Base-by-base conservation (phyloP, 169 alveolate species). In the Plasmodium fragile region DNA sequence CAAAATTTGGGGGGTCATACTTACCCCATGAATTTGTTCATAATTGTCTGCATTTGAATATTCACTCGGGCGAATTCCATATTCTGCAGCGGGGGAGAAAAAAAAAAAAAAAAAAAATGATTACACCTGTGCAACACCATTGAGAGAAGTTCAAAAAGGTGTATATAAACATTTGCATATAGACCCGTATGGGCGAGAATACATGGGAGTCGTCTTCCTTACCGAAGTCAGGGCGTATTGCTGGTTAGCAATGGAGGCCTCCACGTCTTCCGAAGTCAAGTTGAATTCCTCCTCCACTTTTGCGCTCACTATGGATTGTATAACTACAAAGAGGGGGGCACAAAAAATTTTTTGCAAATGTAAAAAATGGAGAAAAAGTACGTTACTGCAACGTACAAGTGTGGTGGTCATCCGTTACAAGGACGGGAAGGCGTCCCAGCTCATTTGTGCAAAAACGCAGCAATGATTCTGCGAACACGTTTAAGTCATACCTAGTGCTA, bases 301-400 rank as follows among this genome's bases (percentile, higher is more conserved):
- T 52, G 98, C 97, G n/a, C 97, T 96, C n/a, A 97, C 95, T 75
- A 96, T 95, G 25, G 97, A 96, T 78, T 97, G 98, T 32, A 96
- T 97, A 3, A 97, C 93, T 75, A 92, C 81, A 71, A 36, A 52
- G 11, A 39, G 39, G 79, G 65, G 75, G 30, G 75, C 18, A 65
- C 22, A 28, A 65, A 4, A 65, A 65, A n/a, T n/a, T 16, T 65
- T 65, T 22, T 18, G 25, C 0, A n/a, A n/a, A 65, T 65, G 36
- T 22, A 13, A n/a, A 22, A 65, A 59, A 59, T n/a, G 32, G 25
- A 11, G 34, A 59, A 59, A 13, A 18, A 4, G 16, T 22, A 13
- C 16, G 59, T 13, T 3, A 49, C 16, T 13, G 5, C 22, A 22
- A 13, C 1, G 22, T 49, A 22, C 59, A 49, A 49, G 25, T 49